Conservation (phyloP, 805 yeast genomes). For the Wickerhamomyces bisporus region DNA sequence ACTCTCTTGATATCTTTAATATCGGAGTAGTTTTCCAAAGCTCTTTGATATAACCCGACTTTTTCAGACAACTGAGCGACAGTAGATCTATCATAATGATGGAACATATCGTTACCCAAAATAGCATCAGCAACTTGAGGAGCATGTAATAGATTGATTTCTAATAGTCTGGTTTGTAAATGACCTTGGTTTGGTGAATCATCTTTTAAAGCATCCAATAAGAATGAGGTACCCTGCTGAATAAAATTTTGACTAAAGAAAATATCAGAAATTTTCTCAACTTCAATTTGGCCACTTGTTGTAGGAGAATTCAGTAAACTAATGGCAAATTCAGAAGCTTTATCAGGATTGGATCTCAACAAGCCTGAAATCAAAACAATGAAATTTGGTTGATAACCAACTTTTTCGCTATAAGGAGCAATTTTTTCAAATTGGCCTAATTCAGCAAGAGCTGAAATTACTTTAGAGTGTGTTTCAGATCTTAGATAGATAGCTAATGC, state of each 20-base stretch:
- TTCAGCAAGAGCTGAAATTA: slow-evolving; percentile 88
- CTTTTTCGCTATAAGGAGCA: slow-evolving; percentile 88
- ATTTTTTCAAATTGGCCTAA: slow-evolving; percentile 95
- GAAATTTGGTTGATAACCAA: slow-evolving; percentile 83
- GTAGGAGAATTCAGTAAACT: slow-evolving; percentile 67
- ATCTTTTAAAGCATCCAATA: slow-evolving; percentile 90
- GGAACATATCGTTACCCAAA: slow-evolving; percentile 90
- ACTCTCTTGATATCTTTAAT: slow-evolving; percentile 94
- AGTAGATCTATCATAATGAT: slow-evolving; percentile 90
- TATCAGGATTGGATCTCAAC: slow-evolving; percentile 92
- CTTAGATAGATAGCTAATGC: slow-evolving; percentile 90
- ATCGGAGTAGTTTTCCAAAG: slow-evolving; percentile 93
- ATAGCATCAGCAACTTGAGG: slow-evolving; percentile 99
- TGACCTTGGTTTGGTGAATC: slow-evolving; percentile 95
- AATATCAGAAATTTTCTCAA: slow-evolving; percentile 86
- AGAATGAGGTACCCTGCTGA: slow-evolving; percentile 97
- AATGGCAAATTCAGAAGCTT: slow-evolving; percentile 95
- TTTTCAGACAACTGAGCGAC: slow-evolving; percentile 91
- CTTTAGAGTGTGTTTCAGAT: slow-evolving; percentile 79
- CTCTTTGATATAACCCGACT: slow-evolving; percentile 94
- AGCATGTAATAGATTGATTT: slow-evolving; percentile 88
- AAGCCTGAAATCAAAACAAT: slow-evolving; percentile 85
- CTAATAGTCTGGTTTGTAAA: slow-evolving; percentile 89
- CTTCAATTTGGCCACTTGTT: slow-evolving; percentile 54
- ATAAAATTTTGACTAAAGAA: slow-evolving; percentile 90